Evolutionary conservation across 805 yeast species (phyloP).

Genomic region (Zygotorulaspora sp.): DNA sequence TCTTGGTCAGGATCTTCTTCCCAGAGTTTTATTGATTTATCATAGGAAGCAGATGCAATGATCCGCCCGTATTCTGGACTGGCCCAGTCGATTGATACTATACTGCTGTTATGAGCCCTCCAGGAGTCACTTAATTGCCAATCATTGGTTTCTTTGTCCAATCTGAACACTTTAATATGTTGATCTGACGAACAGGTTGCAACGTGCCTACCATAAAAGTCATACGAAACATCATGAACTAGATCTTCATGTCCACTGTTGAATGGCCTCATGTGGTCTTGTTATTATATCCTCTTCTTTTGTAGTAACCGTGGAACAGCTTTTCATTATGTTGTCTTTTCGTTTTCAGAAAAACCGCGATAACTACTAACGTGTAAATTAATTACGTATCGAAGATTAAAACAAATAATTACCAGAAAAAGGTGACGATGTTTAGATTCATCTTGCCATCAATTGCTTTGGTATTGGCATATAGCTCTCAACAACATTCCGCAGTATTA

Average conservation of each 20-base stretch:
- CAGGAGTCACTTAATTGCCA: constrained; percentile 88
- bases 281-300: neutral
- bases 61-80: constrained; percentile 90
- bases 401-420: neutral
- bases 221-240: constrained; percentile 85
- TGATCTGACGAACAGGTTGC: constrained; percentile 97
- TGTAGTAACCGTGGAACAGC: neutral
- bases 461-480: constrained; percentile 18
- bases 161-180: constrained; percentile 82
- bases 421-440: constrained; percentile 10
- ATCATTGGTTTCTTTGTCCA: constrained; percentile 56
- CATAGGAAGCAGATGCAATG: constrained; percentile 84
- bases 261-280: constrained; percentile 56
- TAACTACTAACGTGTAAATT: neutral
- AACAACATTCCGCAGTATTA: constrained; percentile 24
- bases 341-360: neutral
- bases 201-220: constrained; percentile 84
- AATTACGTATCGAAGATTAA: no score
- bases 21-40: constrained; percentile 84
- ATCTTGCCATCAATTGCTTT: constrained; percentile 13
- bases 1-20: constrained; percentile 81
- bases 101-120: constrained; percentile 91
- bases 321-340: neutral
- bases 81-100: constrained; percentile 85
- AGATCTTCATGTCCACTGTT: constrained; percentile 90